Conservation (phyloP, 306 rosid genomes). For the Fragaria ananassa region DNA sequence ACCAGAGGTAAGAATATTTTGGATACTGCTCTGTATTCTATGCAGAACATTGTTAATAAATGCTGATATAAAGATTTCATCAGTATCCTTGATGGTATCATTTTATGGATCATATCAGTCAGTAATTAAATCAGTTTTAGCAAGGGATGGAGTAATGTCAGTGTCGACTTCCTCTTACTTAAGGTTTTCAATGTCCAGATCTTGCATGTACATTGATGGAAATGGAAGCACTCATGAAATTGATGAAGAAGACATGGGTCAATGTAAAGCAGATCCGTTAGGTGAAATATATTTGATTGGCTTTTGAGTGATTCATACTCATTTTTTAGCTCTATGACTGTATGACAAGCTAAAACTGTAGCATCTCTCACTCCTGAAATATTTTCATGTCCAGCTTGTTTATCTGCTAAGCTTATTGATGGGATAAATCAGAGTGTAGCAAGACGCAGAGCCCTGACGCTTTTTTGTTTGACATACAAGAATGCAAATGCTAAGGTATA, state of each 20-base stretch:
- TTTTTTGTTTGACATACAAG: conserved; percentile 63
- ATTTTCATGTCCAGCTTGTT: conserved; percentile 52
- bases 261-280: conserved; percentile 59
- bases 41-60: neutral
- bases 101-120: neutral
- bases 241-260: conserved; percentile 53
- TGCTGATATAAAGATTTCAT: neutral
- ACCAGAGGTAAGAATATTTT: conserved; percentile 51
- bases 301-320: neutral
- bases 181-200: conserved; percentile 39
- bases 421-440: conserved; percentile 74
- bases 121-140: neutral
- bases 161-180: conserved; percentile 15
- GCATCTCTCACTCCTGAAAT: neutral
- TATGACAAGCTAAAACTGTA: neutral
- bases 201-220: conserved; percentile 60
- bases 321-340: neutral
- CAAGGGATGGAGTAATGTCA: conserved; percentile 4
- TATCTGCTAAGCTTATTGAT: conserved; percentile 67
- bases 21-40: neutral
- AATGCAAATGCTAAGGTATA: conserved; percentile 60
- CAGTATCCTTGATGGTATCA: neutral
- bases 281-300: conserved; percentile 36
- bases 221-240: conserved; percentile 59
- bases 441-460: conserved; percentile 79